phyloP scores from a whole-genome alignment of 257 asterid genomes.

The Solanum gracilifrons region DNA sequence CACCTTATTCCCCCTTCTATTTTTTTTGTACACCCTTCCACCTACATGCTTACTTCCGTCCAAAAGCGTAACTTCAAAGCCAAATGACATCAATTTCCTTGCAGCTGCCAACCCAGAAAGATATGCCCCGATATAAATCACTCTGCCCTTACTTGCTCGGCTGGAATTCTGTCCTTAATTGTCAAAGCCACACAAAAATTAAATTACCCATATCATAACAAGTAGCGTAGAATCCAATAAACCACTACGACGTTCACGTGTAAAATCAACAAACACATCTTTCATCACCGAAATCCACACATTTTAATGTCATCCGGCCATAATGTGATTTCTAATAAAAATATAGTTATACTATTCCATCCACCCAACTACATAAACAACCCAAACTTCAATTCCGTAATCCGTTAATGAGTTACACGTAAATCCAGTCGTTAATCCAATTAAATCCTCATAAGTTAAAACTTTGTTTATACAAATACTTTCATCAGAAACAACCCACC shows the following conservation, averaged over 20 bases:
- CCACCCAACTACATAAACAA: constrained; percentile 74
- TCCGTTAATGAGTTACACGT: constrained; percentile 74
- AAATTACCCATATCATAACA: constrained; percentile 42
- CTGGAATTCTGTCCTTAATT: constrained; percentile 41
- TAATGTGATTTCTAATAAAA: constrained; percentile 64
- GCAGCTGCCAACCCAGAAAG: background rate
- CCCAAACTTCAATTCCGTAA: constrained; percentile 66
- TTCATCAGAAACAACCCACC: constrained; percentile 49
- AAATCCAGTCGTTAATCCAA: constrained; percentile 53
- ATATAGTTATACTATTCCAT: constrained; percentile 85
- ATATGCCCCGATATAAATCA: background rate
- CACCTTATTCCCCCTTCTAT: background rate
- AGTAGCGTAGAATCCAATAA: constrained; percentile 48
- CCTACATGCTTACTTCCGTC: background rate
- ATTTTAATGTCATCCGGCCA: constrained; percentile 65
- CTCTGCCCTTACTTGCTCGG: constrained; percentile 34
- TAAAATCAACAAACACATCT: constrained; percentile 52
- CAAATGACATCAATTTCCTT: background rate
- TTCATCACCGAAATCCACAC: constrained; percentile 60
- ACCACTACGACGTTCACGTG: background rate
- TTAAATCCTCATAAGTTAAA: constrained; percentile 70
- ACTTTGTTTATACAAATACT: constrained; percentile 70
- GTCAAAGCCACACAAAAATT: constrained; percentile 70
- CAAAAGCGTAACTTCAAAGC: background rate
- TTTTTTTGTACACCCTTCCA: background rate